Base-by-base conservation (phyloP, 305 asterid species). In the Fraxinus angustifolia region DNA sequence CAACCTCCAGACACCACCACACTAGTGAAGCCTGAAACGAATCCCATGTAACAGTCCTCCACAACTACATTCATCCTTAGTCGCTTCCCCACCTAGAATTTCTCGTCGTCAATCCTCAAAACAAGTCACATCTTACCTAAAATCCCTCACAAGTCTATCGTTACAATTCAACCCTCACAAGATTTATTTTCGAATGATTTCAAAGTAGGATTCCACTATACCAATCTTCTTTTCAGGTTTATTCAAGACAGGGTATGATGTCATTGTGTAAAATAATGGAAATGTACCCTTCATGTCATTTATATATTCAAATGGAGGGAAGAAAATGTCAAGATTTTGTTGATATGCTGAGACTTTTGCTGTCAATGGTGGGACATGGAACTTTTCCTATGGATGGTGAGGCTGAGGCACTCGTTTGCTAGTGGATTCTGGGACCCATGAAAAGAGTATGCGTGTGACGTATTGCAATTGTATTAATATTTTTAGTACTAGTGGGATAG, bases 391-490 rank as follows among this genome's bases (percentile, higher is more conserved):
- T 82, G 88, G 71, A 60, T 60, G 82, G 81, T 21, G 58, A 16
- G 58, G 58, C 58, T 21, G 73, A 86, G 86, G 90, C 93, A 85
- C 88, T 81, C 88, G 81, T 86, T 8, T 82, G 79, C 75, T 86
- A 85, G 92, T 93, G 94, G 93, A 81, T 42, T 84, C 78, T 77
- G 90, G 93, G 93, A 42, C 90, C 93, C 90, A 73, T 60, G 8
- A 8, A 81, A 73, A 83, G 87, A 77, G 85, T 30, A 42, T 81
- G 84, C 68, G 80, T 84, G 36, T 30, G 28, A 73, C 35, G 75
- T 85, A 75, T 81, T 79, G 87, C 80, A 85, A 74, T 78, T 80
- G 77, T 87, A 82, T 79, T 82, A 78, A 17, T 42, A 78, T 67
- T 83, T 86, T 84, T 78, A 75, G 74, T 77, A 83, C 78, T 53